Evolutionary conservation across 139 green algal genomes (phyloP).

Genomic region (Auxenochlorella pyrenoidosa): DNA sequence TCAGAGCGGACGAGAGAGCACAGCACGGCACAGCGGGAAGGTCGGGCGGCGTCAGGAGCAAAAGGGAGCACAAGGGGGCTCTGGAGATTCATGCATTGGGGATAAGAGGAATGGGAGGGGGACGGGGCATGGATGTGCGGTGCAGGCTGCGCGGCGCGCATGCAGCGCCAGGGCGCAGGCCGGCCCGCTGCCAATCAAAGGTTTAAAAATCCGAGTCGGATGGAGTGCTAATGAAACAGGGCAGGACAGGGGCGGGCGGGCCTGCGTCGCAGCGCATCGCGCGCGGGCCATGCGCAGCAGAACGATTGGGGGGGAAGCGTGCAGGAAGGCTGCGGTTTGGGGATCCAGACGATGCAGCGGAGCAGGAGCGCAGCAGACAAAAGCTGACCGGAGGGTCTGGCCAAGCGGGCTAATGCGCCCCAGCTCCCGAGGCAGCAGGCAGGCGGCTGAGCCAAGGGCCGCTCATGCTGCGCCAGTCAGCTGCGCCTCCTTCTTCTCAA

Average conservation of each 20-base stretch:
- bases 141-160: neutral
- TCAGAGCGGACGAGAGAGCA: neutral
- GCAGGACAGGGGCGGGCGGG: neutral
- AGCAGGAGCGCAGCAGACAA: neutral
- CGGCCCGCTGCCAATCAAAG: neutral
- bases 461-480: constrained; percentile 55
- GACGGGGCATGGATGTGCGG: neutral
- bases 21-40: neutral
- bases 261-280: neutral
- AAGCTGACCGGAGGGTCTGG: neutral
- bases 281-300: neutral
- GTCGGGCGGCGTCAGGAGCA: neutral
- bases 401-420: neutral
- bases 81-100: neutral
- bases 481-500: constrained; percentile 86
- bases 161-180: neutral
- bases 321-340: neutral
- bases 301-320: neutral
- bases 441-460: neutral
- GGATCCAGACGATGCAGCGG: neutral
- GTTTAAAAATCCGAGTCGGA: neutral
- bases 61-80: neutral
- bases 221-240: constrained; percentile 15
- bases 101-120: neutral
- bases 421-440: neutral